phyloP scores from a whole-genome alignment of 768 basidiomycete genomes.

The Zangia roseola region DNA sequence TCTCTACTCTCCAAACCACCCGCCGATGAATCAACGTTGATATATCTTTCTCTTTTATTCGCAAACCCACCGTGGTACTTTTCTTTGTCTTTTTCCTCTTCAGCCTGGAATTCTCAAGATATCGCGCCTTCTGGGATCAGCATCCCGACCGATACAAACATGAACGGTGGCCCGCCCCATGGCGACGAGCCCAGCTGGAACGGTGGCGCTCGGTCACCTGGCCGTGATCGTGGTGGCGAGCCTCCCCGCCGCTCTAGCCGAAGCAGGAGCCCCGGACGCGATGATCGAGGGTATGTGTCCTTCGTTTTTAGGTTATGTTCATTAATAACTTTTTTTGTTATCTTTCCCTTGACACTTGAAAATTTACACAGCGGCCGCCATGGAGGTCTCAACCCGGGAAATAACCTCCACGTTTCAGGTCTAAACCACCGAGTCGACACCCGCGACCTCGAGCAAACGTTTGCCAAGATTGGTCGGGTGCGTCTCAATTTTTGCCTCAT shows the following conservation, averaged over 20 bases:
- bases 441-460: constrained; percentile 83
- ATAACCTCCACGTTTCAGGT: constrained; percentile 64
- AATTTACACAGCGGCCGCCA: constrained; percentile 19
- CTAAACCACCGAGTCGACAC: constrained; percentile 67
- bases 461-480: constrained; percentile 85
- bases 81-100: constrained; percentile 22
- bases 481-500: constrained; percentile 25
- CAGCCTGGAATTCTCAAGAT: constrained; percentile 86
- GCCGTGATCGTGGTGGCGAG: constrained; percentile 41
- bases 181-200: constrained; percentile 62
- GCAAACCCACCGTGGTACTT: constrained; percentile 11
- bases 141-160: constrained; percentile 57
- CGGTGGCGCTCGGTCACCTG: constrained; percentile 42
- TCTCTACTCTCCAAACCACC: constrained; percentile 25
- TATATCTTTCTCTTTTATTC: constrained; percentile 37
- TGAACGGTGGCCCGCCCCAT: constrained; percentile 45
- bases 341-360: not conserved
- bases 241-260: constrained; percentile 68
- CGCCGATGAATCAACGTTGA: constrained; percentile 42
- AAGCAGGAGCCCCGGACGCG: constrained; percentile 72
- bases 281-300: constrained; percentile 54
- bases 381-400: constrained; percentile 54
- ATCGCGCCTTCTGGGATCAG: constrained; percentile 74
- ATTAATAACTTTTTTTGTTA: not conserved
- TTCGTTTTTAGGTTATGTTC: not conserved